Base-by-base conservation (phyloP, 257 asterid genomes). In the Primulina eburnea region DNA sequence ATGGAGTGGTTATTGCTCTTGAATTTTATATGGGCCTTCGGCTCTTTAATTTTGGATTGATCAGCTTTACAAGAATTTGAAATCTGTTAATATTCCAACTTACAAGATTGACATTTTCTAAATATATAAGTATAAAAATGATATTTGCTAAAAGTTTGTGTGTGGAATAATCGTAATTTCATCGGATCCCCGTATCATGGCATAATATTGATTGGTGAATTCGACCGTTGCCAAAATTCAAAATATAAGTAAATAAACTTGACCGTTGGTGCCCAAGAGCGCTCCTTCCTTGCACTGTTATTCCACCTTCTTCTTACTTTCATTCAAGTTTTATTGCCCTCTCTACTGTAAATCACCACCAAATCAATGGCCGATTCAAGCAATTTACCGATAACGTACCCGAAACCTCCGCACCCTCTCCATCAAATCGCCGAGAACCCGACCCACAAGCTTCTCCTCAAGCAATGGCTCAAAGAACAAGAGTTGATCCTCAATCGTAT, bases 391-490 rank as follows among this genome's bases (percentile, higher is more conserved):
- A 75, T 73, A 68, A 84, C 81, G 88, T 89, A 83, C 24, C 32
- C 86, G 58, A 86, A 84, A 64, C 65, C 83, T 18, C 71, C 63
- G 4, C 95, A 90, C 73, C 95, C 95, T 16, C 92, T 93, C 77
- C 96, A 87, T 79, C 96, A 93, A 75, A 93, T 90, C 14, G 97
- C 96, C 2, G 77, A 71, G 30, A 81, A 79, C 55, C 95, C 97
- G 20, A 89, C 90, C 53, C 99, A 93, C 92, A 88, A 84, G 74
- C 95, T 93, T 75, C 97, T 90, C 69, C 88, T 93, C 21, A 93
- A 93, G 75, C 97, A 93, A 72, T 90, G 99, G 99, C 87, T 93
- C 2, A 90, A 90, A 66, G 97, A 93, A 77, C 89, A 90, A 67
- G 95, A 90, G 60, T 84, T 93, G 43, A 90, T 93, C 83, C 87